These are phyloP conservation scores for Arabidopsis hybrid DNA, from an alignment of 441 rosid species.

Conservation along the genomic window DNA sequence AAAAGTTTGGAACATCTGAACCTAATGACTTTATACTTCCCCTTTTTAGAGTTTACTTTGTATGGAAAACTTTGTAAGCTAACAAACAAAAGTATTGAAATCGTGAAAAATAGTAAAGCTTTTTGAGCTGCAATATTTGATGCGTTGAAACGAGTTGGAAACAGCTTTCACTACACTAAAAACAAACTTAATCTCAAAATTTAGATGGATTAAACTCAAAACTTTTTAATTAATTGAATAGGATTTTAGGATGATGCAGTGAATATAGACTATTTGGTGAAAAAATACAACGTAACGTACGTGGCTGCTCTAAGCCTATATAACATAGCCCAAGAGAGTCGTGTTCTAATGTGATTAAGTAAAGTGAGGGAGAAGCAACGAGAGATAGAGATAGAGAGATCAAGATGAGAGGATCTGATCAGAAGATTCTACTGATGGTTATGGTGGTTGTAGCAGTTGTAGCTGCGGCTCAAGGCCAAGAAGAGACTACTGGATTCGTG, in stretches of 20 bases:
- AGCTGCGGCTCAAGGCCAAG: slow-evolving; percentile 4
- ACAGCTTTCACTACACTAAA: slow-evolving; percentile 28
- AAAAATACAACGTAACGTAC: slow-evolving; percentile 25
- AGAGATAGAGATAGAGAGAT: slow-evolving; percentile 14
- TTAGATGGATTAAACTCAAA: slow-evolving; percentile 16
- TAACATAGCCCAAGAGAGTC: slow-evolving; percentile 33
- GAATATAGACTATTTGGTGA: slow-evolving; percentile 29
- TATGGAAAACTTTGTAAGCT: background rate
- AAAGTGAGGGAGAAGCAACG: slow-evolving; percentile 30
- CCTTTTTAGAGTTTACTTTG: slow-evolving; percentile 1
- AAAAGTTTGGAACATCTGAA: background rate
- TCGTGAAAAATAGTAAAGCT: slow-evolving; percentile 21
- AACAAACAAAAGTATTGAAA: background rate
- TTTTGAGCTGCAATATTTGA: slow-evolving; percentile 17
- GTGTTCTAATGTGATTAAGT: slow-evolving; percentile 28
- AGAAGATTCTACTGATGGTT: slow-evolving; percentile 31
- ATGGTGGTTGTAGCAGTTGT: slow-evolving; percentile 13
- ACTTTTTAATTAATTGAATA: slow-evolving; percentile 5
- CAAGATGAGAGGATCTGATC: slow-evolving; percentile 33
- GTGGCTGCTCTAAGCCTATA: slow-evolving; percentile 36
- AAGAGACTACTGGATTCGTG: slow-evolving; percentile 38
- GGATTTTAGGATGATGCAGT: slow-evolving; percentile 18
- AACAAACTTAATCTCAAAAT: slow-evolving; percentile 15
- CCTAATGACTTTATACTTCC: background rate
- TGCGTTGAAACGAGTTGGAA: slow-evolving; percentile 30